Evolutionary conservation across 2,329 filamentous ascomycete genomes (phyloP).

Genomic region (Calonectria crousiana): DNA sequence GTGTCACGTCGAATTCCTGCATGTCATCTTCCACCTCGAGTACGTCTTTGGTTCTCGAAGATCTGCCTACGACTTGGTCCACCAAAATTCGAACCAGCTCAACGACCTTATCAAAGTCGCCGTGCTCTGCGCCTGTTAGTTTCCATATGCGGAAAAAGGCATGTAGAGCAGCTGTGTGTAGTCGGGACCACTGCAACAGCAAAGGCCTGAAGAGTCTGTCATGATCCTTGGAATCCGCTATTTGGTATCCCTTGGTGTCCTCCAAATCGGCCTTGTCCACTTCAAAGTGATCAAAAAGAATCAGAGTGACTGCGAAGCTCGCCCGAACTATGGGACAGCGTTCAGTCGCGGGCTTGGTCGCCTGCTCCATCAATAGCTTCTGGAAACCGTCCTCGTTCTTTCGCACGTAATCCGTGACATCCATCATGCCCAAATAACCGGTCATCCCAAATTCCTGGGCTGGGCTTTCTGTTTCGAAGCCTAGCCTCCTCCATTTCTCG

Average conservation of each 20-base stretch:
- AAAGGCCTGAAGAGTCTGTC: slow-evolving; percentile 90
- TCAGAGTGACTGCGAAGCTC: slow-evolving; percentile 86
- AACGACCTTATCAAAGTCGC: slow-evolving; percentile 93
- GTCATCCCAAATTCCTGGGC: slow-evolving; percentile 86
- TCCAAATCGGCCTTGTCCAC: slow-evolving; percentile 87
- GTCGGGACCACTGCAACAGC: slow-evolving; percentile 90
- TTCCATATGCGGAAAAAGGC: slow-evolving; percentile 96
- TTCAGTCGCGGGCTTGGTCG: slow-evolving; percentile 75
- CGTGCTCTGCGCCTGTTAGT: slow-evolving; percentile 82
- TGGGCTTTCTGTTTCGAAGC: slow-evolving; percentile 92
- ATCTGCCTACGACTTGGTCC: slow-evolving; percentile 88
- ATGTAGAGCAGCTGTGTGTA: slow-evolving; percentile 88
- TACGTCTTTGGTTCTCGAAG: slow-evolving; percentile 84
- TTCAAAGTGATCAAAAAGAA: slow-evolving; percentile 95
- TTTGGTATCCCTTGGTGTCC: slow-evolving; percentile 80
- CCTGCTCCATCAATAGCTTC: slow-evolving; percentile 91
- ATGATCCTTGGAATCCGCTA: slow-evolving; percentile 81
- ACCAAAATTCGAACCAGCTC: slow-evolving; percentile 91
- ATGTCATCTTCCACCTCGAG: slow-evolving; percentile 91
- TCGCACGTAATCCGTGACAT: slow-evolving; percentile 91
- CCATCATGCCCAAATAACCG: slow-evolving; percentile 97
- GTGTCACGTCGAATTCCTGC: slow-evolving; percentile 82
- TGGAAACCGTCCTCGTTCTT: slow-evolving; percentile 94
- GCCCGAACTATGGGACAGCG: slow-evolving; percentile 90
- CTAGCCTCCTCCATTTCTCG: slow-evolving; percentile 92